Conservation (phyloP, 2,329 filamentous ascomycete species). For the Aspergillus neotritici region DNA sequence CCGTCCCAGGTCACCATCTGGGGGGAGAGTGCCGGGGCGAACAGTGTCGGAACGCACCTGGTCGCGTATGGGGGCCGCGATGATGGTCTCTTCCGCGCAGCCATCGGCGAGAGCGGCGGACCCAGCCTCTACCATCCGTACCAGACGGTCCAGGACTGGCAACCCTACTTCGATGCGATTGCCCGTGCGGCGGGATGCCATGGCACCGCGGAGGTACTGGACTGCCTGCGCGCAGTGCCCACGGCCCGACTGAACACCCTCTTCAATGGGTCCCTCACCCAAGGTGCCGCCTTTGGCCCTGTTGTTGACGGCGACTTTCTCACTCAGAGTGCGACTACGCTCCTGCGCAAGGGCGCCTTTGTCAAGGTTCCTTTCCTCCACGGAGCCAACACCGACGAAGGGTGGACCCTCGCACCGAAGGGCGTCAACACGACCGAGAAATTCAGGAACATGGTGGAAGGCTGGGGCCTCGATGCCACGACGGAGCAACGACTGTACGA, state of each 20-base stretch:
- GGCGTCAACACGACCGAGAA: slow-evolving; percentile 1
- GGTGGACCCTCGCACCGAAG: not conserved
- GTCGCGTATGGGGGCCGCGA: slow-evolving; percentile 20
- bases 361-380: slow-evolving; percentile 6
- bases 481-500: not conserved
- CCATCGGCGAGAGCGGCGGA: slow-evolving; percentile 15
- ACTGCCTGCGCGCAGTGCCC: slow-evolving; percentile 7
- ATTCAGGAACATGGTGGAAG: not conserved
- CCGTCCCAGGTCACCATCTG: slow-evolving; percentile 11
- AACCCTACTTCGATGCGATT: slow-evolving; percentile 5
- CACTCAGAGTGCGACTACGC: not conserved
- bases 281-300: not conserved
- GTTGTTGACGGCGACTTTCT: slow-evolving; percentile 9
- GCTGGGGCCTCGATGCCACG: not conserved
- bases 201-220: not conserved
- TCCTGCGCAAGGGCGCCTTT: slow-evolving; percentile 2
- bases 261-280: slow-evolving; percentile 4
- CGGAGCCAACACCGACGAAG: slow-evolving; percentile 10
- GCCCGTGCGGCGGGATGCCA: slow-evolving; percentile 8
- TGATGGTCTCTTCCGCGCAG: slow-evolving; percentile 19
- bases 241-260: slow-evolving; percentile 1
- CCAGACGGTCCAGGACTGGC: slow-evolving; percentile 1
- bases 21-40: slow-evolving; percentile 14
- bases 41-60: slow-evolving; percentile 14
- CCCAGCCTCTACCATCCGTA: slow-evolving; percentile 3